Percentiles rank a stretch among this genome's conserved stretches.
Conservation (phyloP, 106 monocot species). For the Xerophyta viscosa region DNA sequence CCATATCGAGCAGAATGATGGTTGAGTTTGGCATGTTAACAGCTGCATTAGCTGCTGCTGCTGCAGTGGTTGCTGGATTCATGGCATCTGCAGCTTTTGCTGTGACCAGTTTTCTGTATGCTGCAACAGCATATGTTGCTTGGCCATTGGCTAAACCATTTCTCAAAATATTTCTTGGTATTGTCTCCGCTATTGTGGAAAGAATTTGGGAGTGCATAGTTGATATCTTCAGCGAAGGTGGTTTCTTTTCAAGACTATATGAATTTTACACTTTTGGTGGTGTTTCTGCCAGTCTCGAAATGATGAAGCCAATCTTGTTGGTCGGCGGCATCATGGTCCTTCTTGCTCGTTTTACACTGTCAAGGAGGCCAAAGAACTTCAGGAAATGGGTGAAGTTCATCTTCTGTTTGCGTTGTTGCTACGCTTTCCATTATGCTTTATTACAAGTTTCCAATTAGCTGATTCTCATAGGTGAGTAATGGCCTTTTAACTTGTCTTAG, state of each 20-base stretch:
- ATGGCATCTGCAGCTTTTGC: constrained; percentile 74
- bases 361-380: constrained; percentile 87
- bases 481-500: background rate
- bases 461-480: background rate
- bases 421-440: too few species aligned
- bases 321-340: constrained; percentile 75
- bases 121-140: constrained; percentile 40
- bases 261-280: constrained; percentile 77
- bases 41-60: constrained; percentile 45
- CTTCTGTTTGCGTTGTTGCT: too few species aligned
- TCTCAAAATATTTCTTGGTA: constrained; percentile 47
- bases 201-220: constrained; percentile 57
- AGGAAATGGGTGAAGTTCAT: constrained; percentile 61
- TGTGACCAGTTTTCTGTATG: constrained; percentile 62
- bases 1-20: constrained; percentile 81
- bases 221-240: constrained; percentile 67
- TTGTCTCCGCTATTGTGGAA: constrained; percentile 44
- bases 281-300: constrained; percentile 69
- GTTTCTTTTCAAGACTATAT: constrained; percentile 53
- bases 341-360: constrained; percentile 71
- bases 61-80: constrained; percentile 57
- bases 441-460: too few species aligned
- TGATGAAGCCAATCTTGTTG: constrained; percentile 63
- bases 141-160: constrained; percentile 75
- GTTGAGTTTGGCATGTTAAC: constrained; percentile 76